These are phyloP conservation scores for Nannochloropsis gaditana DNA, from an alignment of 108 stramenopile species.

Conservation along the genomic window DNA sequence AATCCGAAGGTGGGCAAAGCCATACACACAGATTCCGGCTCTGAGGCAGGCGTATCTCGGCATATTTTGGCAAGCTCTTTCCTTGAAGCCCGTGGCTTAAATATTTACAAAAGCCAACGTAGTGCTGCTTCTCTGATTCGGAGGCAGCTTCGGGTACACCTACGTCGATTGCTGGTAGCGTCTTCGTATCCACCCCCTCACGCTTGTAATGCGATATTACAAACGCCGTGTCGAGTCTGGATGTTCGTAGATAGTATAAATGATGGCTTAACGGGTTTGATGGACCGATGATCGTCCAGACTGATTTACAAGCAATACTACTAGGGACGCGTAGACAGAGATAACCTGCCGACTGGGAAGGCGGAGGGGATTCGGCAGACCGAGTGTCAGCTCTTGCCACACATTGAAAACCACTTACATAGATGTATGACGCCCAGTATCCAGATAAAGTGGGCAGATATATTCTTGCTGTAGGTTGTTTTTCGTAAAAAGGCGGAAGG, in stretches of 20 bases:
- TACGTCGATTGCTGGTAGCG: slow-evolving; percentile 1
- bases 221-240: neutral
- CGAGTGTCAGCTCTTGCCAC: too few species aligned
- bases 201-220: neutral
- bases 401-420: neutral
- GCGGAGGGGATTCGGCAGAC: too few species aligned
- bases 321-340: neutral
- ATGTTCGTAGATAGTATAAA: too few species aligned
- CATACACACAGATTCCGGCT: neutral
- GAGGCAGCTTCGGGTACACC: slow-evolving; percentile 3
- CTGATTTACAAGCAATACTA: neutral
- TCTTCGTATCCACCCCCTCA: neutral
- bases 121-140: slow-evolving; percentile 1
- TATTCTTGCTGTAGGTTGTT: neutral
- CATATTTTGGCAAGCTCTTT: slow-evolving; percentile 12
- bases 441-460: neutral
- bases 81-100: neutral
- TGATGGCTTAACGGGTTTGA: too few species aligned
- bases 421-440: neutral
- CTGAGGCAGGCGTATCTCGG: neutral
- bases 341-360: neutral
- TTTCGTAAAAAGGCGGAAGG: neutral
- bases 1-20: slow-evolving; percentile 3
- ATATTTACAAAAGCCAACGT: neutral
- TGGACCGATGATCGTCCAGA: too few species aligned